Base-by-base conservation (phyloP, 2,329 filamentous ascomycete genomes). In the Pseudogymnoascus sp. region DNA sequence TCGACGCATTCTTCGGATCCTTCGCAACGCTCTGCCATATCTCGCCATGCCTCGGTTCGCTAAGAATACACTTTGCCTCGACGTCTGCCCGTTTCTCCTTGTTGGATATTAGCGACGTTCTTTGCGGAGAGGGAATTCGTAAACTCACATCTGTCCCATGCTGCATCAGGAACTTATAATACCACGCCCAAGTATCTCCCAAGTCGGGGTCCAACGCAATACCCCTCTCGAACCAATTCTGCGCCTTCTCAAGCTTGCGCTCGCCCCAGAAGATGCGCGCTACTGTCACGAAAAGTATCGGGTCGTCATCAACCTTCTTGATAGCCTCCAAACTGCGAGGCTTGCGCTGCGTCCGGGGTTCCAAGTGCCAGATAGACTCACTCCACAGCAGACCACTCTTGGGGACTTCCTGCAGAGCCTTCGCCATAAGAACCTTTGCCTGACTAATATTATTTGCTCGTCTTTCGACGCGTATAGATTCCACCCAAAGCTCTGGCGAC, bases 141-240 rank as follows among this genome's bases (percentile, higher is more conserved):
- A 41, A 61, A 74, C 77, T 69, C 70, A 80, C 78, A 65, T 91
- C 87, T 4, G 91, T 97, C 8, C 94, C 95, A 75, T 99, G 92
- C 78, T 97, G 90, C 67, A 86, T 73, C 65, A 97, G 71, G 73
- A 97, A 99, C 74, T 93, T 92, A 74, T 91, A 94, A 74, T 97
- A 99, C 93, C 93, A 99, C 18, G 91, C 93, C 95, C 95, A 99
- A 9, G 86, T 89, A 76, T 99, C 95, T 58, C 94, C 94, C 58
- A 85, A 77, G 72, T 97, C 92, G 35, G 87, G 85, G 70, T 99
- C 91, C 11, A 94, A 78, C 60, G 96, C 80, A 61, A 97, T 86
- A 0, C 94, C 94, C 75, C 96, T 96, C 75, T 97, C 91, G 73
- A 99, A 99, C 94, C 94, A 99, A 65, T 85, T 92, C 74, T 92